phyloP scores from a whole-genome alignment of 345 rosid genomes.

The Syzygium aqueum region DNA sequence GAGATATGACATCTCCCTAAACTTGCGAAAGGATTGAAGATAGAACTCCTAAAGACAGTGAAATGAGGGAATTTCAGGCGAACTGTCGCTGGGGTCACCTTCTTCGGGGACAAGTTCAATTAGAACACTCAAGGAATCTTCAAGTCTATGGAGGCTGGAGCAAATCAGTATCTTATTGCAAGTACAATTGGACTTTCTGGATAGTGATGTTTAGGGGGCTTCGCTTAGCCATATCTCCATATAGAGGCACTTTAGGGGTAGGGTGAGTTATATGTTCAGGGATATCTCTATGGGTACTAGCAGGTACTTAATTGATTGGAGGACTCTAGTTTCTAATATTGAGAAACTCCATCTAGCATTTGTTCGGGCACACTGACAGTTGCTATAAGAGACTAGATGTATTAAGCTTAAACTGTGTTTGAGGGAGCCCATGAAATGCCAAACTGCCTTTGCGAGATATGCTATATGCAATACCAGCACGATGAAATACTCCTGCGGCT shows the following conservation, averaged over 20 bases:
- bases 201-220: neutral
- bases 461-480: neutral
- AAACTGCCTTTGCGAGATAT: neutral
- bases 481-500: neutral
- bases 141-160: neutral
- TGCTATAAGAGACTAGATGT: neutral
- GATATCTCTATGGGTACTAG: neutral
- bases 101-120: neutral
- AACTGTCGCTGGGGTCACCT: neutral
- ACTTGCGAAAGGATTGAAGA: neutral
- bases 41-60: neutral
- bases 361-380: neutral
- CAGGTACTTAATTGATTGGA: neutral
- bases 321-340: neutral
- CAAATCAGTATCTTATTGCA: neutral
- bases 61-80: neutral
- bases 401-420: neutral
- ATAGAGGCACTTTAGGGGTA: neutral
- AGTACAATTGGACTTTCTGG: neutral
- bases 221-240: neutral
- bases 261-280: neutral
- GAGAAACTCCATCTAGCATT: neutral
- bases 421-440: neutral
- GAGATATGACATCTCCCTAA: neutral
- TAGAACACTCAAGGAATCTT: neutral